phyloP scores from a whole-genome alignment of 495 filamentous ascomycete genomes.

The Immersiella caudata region DNA sequence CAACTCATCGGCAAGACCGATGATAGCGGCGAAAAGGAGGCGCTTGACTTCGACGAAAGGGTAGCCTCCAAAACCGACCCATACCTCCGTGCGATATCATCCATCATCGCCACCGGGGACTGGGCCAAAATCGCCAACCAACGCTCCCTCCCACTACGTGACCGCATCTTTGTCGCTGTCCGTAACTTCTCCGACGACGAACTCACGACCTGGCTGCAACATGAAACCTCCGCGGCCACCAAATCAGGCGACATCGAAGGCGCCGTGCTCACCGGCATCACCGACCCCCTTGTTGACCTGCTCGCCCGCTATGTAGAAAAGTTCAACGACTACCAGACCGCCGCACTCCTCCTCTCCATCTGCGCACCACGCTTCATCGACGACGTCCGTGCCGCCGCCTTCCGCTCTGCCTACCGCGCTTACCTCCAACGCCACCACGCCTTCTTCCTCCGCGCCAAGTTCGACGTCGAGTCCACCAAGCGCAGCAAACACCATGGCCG shows the following conservation, averaged over 20 bases:
- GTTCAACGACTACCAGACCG: conserved; percentile 86
- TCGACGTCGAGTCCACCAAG: conserved; percentile 65
- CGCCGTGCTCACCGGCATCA: conserved; percentile 83
- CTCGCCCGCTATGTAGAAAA: conserved; percentile 87
- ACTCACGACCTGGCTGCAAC: conserved; percentile 70
- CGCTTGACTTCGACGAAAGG: conserved; percentile 51
- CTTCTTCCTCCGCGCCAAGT: conserved; percentile 58
- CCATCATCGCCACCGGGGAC: conserved; percentile 84
- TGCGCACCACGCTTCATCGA: conserved; percentile 80
- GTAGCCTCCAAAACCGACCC: conserved; percentile 66
- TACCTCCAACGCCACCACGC: conserved; percentile 70
- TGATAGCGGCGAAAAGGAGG: conserved; percentile 33
- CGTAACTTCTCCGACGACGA: conserved; percentile 79
- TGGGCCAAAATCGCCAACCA: conserved; percentile 85
- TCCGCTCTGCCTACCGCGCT: conserved; percentile 79
- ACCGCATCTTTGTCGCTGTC: conserved; percentile 84
- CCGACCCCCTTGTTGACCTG: conserved; percentile 74
- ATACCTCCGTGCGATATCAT: conserved; percentile 87
- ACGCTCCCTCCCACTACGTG: conserved; percentile 76
- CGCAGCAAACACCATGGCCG: conserved; percentile 63
- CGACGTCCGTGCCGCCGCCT: conserved; percentile 72
- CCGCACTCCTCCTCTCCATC: conserved; percentile 79
- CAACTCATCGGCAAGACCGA: conserved; percentile 50
- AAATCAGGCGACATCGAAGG: conserved; percentile 83
- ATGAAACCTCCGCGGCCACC: conserved; percentile 64